A percentile compares a stretch with the other conserved stretches of the same genome.
Evolutionary conservation across 805 yeast genomes (phyloP).

Genomic region (Monosporozyma unispora): DNA sequence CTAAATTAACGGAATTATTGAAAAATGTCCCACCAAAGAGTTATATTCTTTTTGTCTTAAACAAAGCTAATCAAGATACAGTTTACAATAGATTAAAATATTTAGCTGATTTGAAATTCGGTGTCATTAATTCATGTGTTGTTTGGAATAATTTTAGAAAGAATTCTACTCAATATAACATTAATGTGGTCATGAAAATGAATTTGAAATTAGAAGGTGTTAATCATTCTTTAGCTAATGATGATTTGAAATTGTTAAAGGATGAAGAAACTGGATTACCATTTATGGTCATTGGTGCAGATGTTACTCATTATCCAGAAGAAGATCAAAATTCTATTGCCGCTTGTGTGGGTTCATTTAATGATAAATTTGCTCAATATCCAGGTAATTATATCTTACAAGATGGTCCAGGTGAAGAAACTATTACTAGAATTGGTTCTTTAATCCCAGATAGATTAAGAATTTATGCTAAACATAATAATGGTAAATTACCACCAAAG

Average conservation of each 20-base stretch:
- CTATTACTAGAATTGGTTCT: constrained; percentile 13
- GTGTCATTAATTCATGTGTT: constrained; percentile 17
- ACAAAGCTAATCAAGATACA: constrained; percentile 7
- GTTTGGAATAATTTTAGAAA: constrained; percentile 17
- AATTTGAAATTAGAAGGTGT: constrained; percentile 16
- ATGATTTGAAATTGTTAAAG: constrained; percentile 7
- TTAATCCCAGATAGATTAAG: constrained; percentile 12
- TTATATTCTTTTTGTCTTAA: constrained; percentile 13
- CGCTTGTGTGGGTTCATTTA: constrained; percentile 15
- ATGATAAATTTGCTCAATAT: constrained; percentile 16
- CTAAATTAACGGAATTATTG: constrained; percentile 7
- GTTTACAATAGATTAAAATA: constrained; percentile 18
- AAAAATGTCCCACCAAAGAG: constrained; percentile 11
- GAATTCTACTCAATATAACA: constrained; percentile 13
- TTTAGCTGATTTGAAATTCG: constrained; percentile 15
- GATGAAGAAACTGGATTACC: constrained; percentile 15
- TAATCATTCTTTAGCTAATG: constrained; percentile 13
- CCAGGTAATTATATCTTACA: constrained; percentile 19
- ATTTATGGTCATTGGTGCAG: constrained; percentile 17
- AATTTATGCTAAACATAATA: constrained; percentile 12
- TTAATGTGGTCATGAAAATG: constrained; percentile 20
- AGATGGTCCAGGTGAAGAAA: constrained; percentile 16
- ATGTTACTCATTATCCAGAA: constrained; percentile 22
- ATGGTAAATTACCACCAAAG: constrained; percentile 18
- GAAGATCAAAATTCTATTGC: constrained; percentile 18